Conservation (phyloP, 805 yeast genomes). For the Ogataea minuta region DNA sequence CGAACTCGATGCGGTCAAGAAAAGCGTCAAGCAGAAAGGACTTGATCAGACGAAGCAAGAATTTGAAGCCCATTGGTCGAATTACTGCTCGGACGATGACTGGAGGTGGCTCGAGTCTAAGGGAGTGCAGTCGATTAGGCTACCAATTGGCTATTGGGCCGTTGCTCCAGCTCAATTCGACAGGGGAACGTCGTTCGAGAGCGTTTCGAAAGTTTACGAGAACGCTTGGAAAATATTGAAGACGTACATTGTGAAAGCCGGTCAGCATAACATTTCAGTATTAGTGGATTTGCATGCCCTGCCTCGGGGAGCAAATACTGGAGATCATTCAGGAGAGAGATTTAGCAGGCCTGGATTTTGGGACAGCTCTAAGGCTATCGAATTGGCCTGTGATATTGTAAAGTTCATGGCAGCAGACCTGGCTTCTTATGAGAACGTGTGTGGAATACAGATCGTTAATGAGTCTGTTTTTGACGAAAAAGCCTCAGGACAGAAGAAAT, state of each 20-base stretch:
- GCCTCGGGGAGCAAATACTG: constrained; percentile 90
- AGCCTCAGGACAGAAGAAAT: constrained; percentile 50
- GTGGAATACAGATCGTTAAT: constrained; percentile 83
- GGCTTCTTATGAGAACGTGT: constrained; percentile 56
- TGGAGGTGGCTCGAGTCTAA: constrained; percentile 70
- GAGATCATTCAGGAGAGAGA: constrained; percentile 77
- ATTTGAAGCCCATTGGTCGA: constrained; percentile 65
- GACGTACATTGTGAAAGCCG: constrained; percentile 58
- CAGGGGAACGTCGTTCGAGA: constrained; percentile 60
- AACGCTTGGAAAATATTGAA: constrained; percentile 71
- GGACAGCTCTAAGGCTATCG: constrained; percentile 42
- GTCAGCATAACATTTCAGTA: constrained; percentile 60
- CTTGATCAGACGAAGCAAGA: constrained; percentile 49
- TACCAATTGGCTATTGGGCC: constrained; percentile 92
- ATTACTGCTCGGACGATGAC: constrained; percentile 63
- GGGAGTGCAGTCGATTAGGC: constrained; percentile 77
- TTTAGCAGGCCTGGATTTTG: constrained; percentile 65
- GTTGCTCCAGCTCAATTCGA: constrained; percentile 62
- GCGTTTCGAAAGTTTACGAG: constrained; percentile 54
- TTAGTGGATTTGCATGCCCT: constrained; percentile 84
- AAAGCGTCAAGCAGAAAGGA: constrained; percentile 48
- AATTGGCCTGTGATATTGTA: constrained; percentile 48
- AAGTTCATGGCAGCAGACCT: constrained; percentile 64
- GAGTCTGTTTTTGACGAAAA: constrained; percentile 69
- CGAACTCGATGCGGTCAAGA: constrained; percentile 72